Evolutionary conservation across 345 rosid species (phyloP).

Genomic region (Raphanus sativus): DNA sequence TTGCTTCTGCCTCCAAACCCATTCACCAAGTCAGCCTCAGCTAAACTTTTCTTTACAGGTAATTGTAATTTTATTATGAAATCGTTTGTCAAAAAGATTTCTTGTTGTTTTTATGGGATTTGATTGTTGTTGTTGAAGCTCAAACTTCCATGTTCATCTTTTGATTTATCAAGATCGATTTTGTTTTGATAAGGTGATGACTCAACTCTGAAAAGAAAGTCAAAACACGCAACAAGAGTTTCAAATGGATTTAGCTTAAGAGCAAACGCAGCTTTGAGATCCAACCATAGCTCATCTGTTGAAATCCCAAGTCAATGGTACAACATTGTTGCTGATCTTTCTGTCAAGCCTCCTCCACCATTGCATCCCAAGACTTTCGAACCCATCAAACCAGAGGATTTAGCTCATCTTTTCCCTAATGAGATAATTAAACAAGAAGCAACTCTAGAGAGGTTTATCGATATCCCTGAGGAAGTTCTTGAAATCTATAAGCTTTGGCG

Average conservation of each 20-base stretch:
- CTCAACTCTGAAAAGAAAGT: neutral
- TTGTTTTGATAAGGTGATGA: constrained; percentile 30
- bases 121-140: neutral
- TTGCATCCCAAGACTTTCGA: constrained; percentile 76
- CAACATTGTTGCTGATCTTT: constrained; percentile 74
- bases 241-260: constrained; percentile 47
- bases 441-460: constrained; percentile 62
- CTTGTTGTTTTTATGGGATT: neutral
- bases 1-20: constrained; percentile 28
- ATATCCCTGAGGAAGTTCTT: constrained; percentile 84
- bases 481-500: constrained; percentile 89
- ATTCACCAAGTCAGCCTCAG: constrained; percentile 13
- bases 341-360: constrained; percentile 78
- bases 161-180: neutral
- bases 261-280: constrained; percentile 45
- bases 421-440: constrained; percentile 87
- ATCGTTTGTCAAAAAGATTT: neutral
- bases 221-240: constrained; percentile 8
- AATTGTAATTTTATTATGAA: neutral
- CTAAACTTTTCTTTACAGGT: constrained; percentile 26
- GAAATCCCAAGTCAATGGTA: constrained; percentile 57
- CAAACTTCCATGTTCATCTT: neutral
- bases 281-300: constrained; percentile 24
- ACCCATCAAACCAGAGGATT: constrained; percentile 72
- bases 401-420: constrained; percentile 74